Base-by-base conservation (phyloP, 2,329 filamentous ascomycete genomes). In the Paraphaeosphaeria minitans region DNA sequence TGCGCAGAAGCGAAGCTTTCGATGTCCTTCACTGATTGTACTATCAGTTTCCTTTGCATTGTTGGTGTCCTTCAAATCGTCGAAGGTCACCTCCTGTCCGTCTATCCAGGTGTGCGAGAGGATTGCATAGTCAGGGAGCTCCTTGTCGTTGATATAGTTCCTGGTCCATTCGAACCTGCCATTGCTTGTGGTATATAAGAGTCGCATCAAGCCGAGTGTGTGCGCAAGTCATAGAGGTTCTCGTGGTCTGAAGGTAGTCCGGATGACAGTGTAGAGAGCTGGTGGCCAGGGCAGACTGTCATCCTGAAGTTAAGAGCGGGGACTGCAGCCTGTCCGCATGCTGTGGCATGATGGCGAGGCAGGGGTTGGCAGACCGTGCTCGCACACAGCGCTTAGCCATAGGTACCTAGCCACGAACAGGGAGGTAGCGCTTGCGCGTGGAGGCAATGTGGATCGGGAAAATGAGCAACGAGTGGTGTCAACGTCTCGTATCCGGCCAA, bases 171-270 rank as follows among this genome's bases (percentile, higher is more conserved):
- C 27, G 29, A 62, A 55, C 31, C n/a, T 60, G 47, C 62, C 57
- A 14, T 60, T 51, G 55, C 51, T 46, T 54, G 55, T 10, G 19
- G 42, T 64, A 31, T 61, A 53, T 31, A 64, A 47, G 33, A 64
- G 49, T 49, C 59, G 55, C 59, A 64, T 64, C 14, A 43, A 10
- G 53, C 21, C n/a, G 33, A 56, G 57, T 35, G n/a, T 56, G 10
- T 56, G 55, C 53, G 50, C 57, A 53, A 57, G 58, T 27, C 46
- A 48, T 56, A 45, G 53, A 57, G 49, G 22, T 43, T 52, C 48
- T 60, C 29, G 43, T 31, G 46, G 53, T 48, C 27, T 58, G n/a
- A 21, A 56, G 53, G 60, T 48, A 62, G 58, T 53, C 41, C 16
- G 3, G 46, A 24, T n/a, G 45, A 43, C 27, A 54, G 14, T 46